A percentile compares a stretch with the other conserved stretches of the same genome.
Conservation (phyloP, 306 rosid species). For the Casuarina glauca region DNA sequence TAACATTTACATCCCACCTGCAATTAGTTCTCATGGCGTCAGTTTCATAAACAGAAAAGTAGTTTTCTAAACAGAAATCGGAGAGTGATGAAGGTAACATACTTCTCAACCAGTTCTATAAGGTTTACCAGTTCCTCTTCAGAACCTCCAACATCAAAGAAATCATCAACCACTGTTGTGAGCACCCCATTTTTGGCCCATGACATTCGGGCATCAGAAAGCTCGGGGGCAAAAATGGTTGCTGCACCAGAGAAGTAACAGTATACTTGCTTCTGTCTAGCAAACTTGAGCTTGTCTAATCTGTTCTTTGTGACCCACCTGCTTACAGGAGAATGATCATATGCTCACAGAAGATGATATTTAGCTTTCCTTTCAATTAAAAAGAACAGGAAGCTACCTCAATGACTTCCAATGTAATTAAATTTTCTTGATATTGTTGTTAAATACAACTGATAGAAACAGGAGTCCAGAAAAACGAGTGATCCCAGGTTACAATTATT, state of each 20-base stretch:
- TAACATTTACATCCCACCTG: conserved; percentile 83
- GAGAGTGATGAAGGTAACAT: conserved; percentile 17
- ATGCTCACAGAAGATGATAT: neutral
- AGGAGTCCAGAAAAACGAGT: neutral
- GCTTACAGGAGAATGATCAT: conserved; percentile 19
- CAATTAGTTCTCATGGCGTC: conserved; percentile 19
- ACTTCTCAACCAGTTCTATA: conserved; percentile 70
- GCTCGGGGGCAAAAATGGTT: conserved; percentile 56
- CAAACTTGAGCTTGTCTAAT: conserved; percentile 77
- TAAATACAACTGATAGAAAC: neutral
- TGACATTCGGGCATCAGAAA: conserved; percentile 75
- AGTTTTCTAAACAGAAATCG: neutral
- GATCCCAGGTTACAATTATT: conserved; percentile 5
- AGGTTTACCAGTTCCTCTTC: conserved; percentile 70
- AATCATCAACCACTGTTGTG: conserved; percentile 82
- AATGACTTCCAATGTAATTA: neutral
- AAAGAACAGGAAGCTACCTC: neutral
- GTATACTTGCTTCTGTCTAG: conserved; percentile 72
- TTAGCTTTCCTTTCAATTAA: neutral
- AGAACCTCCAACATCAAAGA: conserved; percentile 74
- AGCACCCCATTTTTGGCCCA: conserved; percentile 82
- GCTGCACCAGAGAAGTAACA: conserved; percentile 76
- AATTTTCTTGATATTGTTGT: neutral
- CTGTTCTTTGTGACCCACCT: conserved; percentile 70
- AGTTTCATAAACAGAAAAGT: conserved; percentile 1